Base-by-base conservation (phyloP, 1,284 basidiomycete genomes). In the Puccinia novopanici region DNA sequence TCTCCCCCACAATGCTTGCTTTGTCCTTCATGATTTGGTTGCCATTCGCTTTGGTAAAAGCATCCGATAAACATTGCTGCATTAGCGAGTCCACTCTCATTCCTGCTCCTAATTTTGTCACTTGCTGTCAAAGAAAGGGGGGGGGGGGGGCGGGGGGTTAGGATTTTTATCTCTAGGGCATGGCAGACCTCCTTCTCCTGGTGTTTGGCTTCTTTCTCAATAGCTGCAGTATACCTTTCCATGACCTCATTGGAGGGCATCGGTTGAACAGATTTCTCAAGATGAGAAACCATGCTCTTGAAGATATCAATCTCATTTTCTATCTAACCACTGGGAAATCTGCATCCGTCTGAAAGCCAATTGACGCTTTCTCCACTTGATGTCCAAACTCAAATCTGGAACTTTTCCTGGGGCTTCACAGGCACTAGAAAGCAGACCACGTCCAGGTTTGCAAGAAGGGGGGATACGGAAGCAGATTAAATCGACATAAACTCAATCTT, bases 131-230 rank as follows among this genome's bases (percentile, higher is more conserved):
- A n/a, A n/a, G n/a, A n/a, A n/a, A n/a, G n/a, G n/a, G n/a, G n/a
- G n/a, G n/a, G n/a, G n/a, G n/a, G n/a, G n/a, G n/a, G n/a, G n/a
- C n/a, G n/a, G n/a, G n/a, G n/a, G n/a, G n/a, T n/a, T n/a, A n/a
- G n/a, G n/a, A n/a, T n/a, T n/a, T n/a, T n/a, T n/a, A n/a, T n/a
- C n/a, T n/a, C n/a, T n/a, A n/a, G n/a, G n/a, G n/a, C n/a, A n/a
- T n/a, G n/a, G n/a, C n/a, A n/a, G 0, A 92, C 93, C 83, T 95
- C 93, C 86, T 92, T 92, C 87, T 98, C 95, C 86, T 98, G 95
- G 81, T 90, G 90, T 82, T 88, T 88, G 27, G 95, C 95, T 86
- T 98, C 95, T 82, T 90, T 89, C 86, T 98, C 94, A 82, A 97
- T 92, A 84, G 92, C 90, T 34, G 91, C 89, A n/a, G n/a, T n/a